A percentile compares a stretch with the other conserved stretches of the same genome.
phyloP scores from a whole-genome alignment of 192 early-diverging fungal species.

The Coemansia sp. region DNA sequence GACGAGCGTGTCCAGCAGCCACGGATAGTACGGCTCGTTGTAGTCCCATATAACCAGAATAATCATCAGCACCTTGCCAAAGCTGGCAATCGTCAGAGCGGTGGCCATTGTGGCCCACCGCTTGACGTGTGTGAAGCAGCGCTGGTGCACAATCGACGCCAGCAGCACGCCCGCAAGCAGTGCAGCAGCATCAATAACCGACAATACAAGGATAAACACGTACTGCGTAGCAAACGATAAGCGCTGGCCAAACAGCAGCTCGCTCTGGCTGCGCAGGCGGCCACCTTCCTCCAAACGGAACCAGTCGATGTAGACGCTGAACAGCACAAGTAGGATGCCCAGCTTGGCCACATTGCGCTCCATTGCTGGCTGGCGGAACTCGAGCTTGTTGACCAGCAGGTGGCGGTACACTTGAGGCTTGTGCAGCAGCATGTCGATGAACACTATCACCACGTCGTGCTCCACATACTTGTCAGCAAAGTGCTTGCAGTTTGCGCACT shows the following conservation, averaged over 20 bases:
- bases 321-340: constrained; percentile 77
- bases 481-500: constrained; percentile 73
- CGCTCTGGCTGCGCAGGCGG: constrained; percentile 44
- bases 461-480: constrained; percentile 95
- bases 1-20: constrained; percentile 75
- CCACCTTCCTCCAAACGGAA: constrained; percentile 78
- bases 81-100: constrained; percentile 78
- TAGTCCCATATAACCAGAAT: constrained; percentile 94
- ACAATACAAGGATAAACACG: constrained; percentile 68
- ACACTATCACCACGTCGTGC: constrained; percentile 82
- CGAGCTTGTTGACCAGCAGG: constrained; percentile 78
- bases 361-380: constrained; percentile 48
- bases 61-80: constrained; percentile 85
- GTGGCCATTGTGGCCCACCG: constrained; percentile 53
- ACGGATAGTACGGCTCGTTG: constrained; percentile 75
- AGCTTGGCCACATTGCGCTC: constrained; percentile 74
- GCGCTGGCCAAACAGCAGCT: constrained; percentile 65
- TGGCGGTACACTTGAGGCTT: constrained; percentile 87
- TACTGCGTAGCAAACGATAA: constrained; percentile 70
- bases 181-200: constrained; percentile 58
- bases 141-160: constrained; percentile 41
- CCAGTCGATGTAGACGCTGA: constrained; percentile 95
- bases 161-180: constrained; percentile 32
- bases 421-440: constrained; percentile 91
- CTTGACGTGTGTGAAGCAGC: constrained; percentile 20